Conservation (phyloP, 257 asterid genomes). For the Solanum gandarillasii region DNA sequence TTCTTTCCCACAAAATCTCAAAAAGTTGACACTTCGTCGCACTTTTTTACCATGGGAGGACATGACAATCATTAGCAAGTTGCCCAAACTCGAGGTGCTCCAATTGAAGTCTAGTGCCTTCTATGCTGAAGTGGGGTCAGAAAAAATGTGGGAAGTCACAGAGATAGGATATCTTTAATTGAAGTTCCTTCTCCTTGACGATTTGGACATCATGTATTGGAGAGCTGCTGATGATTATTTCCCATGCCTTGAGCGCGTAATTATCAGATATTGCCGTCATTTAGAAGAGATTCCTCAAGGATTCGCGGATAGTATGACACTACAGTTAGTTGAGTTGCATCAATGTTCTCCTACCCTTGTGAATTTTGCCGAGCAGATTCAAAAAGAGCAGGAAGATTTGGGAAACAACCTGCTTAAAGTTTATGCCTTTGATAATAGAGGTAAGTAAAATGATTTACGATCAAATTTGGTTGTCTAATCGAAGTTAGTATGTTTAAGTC, state of each 20-base stretch:
- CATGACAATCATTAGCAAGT: neutral
- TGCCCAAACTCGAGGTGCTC: neutral
- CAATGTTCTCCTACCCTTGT: no score
- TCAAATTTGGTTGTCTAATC: no score
- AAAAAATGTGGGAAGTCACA: neutral
- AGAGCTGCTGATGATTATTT: neutral
- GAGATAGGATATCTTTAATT: neutral
- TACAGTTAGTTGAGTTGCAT: no score
- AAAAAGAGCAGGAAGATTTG: no score
- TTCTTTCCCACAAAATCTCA: neutral
- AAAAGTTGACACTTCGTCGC: neutral
- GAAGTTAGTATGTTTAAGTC: neutral
- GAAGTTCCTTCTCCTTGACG: neutral
- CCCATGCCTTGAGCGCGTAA: no score
- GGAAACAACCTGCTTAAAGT: no score
- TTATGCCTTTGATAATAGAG: no score
- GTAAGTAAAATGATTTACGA: no score
- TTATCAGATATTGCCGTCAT: no score
- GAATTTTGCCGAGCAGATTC: no score
- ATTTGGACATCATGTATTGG: neutral
- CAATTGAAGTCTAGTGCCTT: rapidly evolving
- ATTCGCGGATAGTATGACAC: no score
- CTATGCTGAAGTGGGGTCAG: neutral
- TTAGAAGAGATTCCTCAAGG: no score
- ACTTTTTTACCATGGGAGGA: neutral